Evolutionary conservation across 345 rosid species (phyloP), one percentile per base, ranked within the genome.

Genomic region (Pseudoturritis turrita): DNA sequence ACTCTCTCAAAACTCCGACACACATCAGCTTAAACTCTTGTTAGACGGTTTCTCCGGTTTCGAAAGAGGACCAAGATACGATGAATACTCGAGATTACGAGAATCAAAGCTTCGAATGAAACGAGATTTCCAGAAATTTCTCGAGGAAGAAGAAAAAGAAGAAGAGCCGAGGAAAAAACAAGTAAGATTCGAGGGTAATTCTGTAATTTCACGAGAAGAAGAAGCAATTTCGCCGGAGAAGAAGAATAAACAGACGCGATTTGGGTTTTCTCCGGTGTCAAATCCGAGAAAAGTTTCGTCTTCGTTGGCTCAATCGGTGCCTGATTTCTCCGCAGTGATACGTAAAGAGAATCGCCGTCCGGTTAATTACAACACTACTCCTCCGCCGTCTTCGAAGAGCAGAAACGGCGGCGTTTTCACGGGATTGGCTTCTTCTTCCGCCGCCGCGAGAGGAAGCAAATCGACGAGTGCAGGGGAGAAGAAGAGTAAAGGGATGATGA

Each of bases 61-160:
- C 87, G 95, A 89, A 82, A 84, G 98, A 78, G 98, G 98, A 25
- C 95, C 97, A 3, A 82, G 90, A 55, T 94, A 94, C 84, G 40
- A 71, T n/a, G 95, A 86, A 14, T 94, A 94, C 72, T 83, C 97
- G 0, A 60, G 80, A 55, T 66, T 94, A 33, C 82, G 98, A 22
- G 98, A 94, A 63, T 81, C 86, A 1, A 88, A 74, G 79, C 84
- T 94, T 39, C 83, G 79, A 2, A 78, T 73, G 78, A 91, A 79
- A 83, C 82, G 52, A 31, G 76, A 73, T 64, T 46, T 39, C 62
- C 78, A 65, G 75, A 82, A 60, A 6, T 47, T 13, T 5, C 73
- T 77, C 4, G 11, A 65, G 2, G 62, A 74, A 0, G 63, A 63
- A 15, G 52, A 13, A 6, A 83, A 77, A 23, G 70, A 39, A 55